Evolutionary conservation across 2,329 filamentous ascomycete species (phyloP).

Genomic region (Ophiosphaerella korrae): DNA sequence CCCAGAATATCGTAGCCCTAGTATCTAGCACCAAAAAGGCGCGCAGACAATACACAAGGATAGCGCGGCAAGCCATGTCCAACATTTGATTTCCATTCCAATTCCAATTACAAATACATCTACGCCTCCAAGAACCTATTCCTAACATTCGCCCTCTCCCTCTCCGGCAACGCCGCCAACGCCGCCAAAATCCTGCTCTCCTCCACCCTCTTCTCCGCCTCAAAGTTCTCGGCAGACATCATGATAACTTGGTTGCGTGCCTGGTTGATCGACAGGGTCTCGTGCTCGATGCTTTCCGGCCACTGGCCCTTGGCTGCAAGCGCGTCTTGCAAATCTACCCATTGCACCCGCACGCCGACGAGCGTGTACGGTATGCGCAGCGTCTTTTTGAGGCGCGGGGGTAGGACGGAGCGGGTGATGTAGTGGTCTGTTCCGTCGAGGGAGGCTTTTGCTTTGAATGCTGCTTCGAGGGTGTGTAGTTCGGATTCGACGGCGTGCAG

Average conservation of each 20-base stretch:
- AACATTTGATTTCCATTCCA: not conserved
- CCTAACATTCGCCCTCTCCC: not conserved
- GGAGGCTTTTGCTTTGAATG: constrained; percentile 28
- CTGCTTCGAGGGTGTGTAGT: constrained; percentile 24
- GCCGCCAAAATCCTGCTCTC: constrained; percentile 15
- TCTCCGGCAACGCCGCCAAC: not conserved
- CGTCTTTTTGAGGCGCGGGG: constrained; percentile 18
- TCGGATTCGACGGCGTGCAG: constrained; percentile 6
- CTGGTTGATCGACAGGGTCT: constrained; percentile 20
- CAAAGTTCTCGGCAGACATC: constrained; percentile 27
- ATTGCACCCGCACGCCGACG: constrained; percentile 34
- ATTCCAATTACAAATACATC: not conserved
- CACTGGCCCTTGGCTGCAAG: constrained; percentile 29
- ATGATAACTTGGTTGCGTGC: constrained; percentile 13
- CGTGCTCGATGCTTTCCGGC: constrained; percentile 30
- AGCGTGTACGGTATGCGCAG: constrained; percentile 30
- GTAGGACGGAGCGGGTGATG: constrained; percentile 32
- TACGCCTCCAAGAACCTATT: not conserved
- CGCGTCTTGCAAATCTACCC: constrained; percentile 43
- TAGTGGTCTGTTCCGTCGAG: constrained; percentile 23
- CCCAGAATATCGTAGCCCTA: too few species aligned
- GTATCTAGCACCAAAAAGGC: too few species aligned
- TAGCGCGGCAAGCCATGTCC: not conserved
- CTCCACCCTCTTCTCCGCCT: constrained; percentile 23
- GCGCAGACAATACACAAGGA: too few species aligned